Base-by-base conservation (phyloP, 257 asterid genomes). In the Ballota nigra region DNA sequence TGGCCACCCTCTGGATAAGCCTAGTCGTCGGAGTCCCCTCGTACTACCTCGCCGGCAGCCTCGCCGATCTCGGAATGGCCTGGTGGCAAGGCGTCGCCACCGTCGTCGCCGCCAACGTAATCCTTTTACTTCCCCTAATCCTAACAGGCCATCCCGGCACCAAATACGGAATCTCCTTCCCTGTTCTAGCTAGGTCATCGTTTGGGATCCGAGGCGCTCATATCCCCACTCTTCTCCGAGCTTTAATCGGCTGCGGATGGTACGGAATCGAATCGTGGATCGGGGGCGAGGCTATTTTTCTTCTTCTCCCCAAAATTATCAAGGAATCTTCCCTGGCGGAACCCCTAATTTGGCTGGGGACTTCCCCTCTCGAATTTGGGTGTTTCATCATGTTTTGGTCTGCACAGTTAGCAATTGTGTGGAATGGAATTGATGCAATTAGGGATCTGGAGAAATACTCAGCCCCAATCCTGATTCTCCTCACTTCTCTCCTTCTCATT, bases 71-170 rank as follows among this genome's bases (percentile, higher is more conserved):
- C 7, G 98, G 97, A 8, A 94, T 94, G 98, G 83, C 97, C 0
- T 94, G 98, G 98, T 94, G 98, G 98, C 98, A 94, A 59, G 96
- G 98, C 0, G 85, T 94, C 55, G 91, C 96, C 26, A 87, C 92
- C 52, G 95, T 93, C n/a, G 96, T 93, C 23, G 83, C 84, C 4
- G 97, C 98, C 73, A 94, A 91, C 70, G 9, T 87, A 0, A 79
- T 94, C 66, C 43, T 89, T 0, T 60, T 94, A 23, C 24, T 83
- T 41, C 96, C 98, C 0, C 38, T 91, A 5, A 68, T 88, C 80
- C 83, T 94, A 0, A 94, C 96, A 0, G 98, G 98, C 2, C 85
- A 87, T 8, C 88, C 98, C 0, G 98, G 98, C 4, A 86, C 96
- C 0, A 83, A 82, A 1, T 94, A 87, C 63, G 98, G 98, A 3